Evolutionary conservation across 352 stramenopile species (phyloP), one percentile per base, ranked within the genome.

Genomic region (Phytophthora sansomeana): DNA sequence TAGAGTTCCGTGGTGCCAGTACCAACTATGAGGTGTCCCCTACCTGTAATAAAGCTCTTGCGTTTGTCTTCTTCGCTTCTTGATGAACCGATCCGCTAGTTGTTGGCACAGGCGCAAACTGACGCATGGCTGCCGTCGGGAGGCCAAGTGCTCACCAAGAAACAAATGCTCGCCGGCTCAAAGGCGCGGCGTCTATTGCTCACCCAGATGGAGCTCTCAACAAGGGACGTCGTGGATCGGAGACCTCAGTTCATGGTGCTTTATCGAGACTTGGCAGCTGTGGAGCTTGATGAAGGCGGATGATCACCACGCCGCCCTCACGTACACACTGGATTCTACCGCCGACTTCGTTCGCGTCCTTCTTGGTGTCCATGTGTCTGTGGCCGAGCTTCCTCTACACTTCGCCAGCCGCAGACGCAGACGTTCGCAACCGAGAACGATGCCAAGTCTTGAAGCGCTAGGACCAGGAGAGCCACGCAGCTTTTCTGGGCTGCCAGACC

Each of bases 381-480:
- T 72, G 50, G 56, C 29, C 50, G 36, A 50, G 21, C 42, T 14
- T 36, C 59, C 53, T 73, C 39, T 74, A 62, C 65, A 55, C n/a
- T n/a, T n/a, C n/a, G n/a, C n/a, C n/a, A n/a, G n/a, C n/a, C n/a
- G n/a, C n/a, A n/a, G n/a, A n/a, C n/a, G n/a, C n/a, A n/a, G n/a
- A n/a, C n/a, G n/a, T n/a, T n/a, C n/a, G n/a, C n/a, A n/a, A 29
- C 17, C 19, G 19, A 24, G n/a, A n/a, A n/a, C n/a, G n/a, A n/a
- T n/a, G n/a, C n/a, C n/a, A 71, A 59, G 49, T 46, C 14, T 72
- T 72, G 57, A 67, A 48, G 63, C 56, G 24, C 28, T 47, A 38
- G 36, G 64, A 67, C 52, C 64, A 72, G 64, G 57, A 57, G 54
- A 51, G 28, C 60, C 42, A 52, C 10, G 51, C 55, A 59, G 56